Evolutionary conservation across 495 filamentous ascomycete species (phyloP), one percentile per base, ranked within the genome.

Genomic region (Oleoguttula mirabilis): DNA sequence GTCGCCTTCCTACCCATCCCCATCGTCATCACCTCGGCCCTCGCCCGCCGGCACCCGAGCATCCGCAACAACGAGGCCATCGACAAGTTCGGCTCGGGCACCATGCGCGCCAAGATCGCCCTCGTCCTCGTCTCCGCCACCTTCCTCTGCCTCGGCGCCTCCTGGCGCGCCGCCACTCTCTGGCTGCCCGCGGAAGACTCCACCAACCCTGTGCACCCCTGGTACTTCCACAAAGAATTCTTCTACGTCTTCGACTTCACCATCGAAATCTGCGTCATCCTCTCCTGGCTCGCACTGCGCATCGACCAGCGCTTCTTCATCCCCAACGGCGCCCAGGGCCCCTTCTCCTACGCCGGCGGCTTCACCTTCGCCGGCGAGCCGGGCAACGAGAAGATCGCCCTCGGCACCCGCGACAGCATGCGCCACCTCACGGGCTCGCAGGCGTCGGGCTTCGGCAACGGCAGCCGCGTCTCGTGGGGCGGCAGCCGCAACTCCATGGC

Each of bases 1-100:
- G 65, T 90, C 38, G 70, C 79, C 3, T 85, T 87, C 60, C 62
- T 90, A 6, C 85, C 88, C 0, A 58, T 94, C 16, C 73, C 76
- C 0, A 60, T 88, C 7, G 58, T 82, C 11, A 8, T 64, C 3
- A 16, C 75, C 12, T 67, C 72, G 1, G 42, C 76, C n/a, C 25
- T 77, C 22, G 64, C 76, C 6, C 71, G 75, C 4, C 58, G 60
- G 4, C 62, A 65, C 3, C 40, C 35, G 1, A 6, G n/a, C 8
- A 37, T 39, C 27, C 36, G 32, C 11, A 32, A 19, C 5, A 36
- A 10, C 16, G 54, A 52, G 2, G 47, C 54, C 1, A 54, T 77
- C 15, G 80, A 90, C 40, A 72, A 77, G 43, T 86, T 92, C 51
- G 87, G 87, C 4, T 52, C 56, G 0, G 87, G 86, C 2, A 63